Evolutionary conservation across 2,329 filamentous ascomycete genomes (phyloP).

Genomic region (Didymella exigua): DNA sequence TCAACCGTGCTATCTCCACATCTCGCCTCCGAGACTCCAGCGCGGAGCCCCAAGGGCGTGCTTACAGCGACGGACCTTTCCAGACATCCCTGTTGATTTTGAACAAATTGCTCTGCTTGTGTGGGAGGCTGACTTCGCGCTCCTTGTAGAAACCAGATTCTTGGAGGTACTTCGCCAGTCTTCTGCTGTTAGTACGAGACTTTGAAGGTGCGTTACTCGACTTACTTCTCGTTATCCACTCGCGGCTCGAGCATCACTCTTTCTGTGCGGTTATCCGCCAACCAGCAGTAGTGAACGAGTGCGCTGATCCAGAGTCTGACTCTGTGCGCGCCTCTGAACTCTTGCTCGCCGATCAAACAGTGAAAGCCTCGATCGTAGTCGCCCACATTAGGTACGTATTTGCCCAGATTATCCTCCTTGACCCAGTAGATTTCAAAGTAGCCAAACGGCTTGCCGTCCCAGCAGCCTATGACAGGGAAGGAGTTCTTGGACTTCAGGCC

Average conservation of each 20-base stretch:
- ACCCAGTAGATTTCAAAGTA: constrained; percentile 99
- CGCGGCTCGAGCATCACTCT: constrained; percentile 85
- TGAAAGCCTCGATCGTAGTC: constrained; percentile 92
- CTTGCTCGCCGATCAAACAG: constrained; percentile 87
- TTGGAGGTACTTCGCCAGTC: constrained; percentile 73
- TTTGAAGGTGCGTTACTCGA: constrained; percentile 14
- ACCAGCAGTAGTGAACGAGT: constrained; percentile 83
- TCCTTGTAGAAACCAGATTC: constrained; percentile 83
- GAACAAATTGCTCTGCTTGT: constrained; percentile 90
- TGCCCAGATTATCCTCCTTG: constrained; percentile 83
- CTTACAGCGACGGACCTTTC: constrained; percentile 48
- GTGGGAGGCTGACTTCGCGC: constrained; percentile 82
- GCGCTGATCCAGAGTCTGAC: constrained; percentile 83
- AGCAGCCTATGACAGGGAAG: constrained; percentile 90
- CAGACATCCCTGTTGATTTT: constrained; percentile 80
- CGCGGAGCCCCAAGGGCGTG: constrained; percentile 9
- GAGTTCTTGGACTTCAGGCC: constrained; percentile 73
- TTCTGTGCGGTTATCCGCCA: constrained; percentile 79
- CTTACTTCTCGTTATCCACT: constrained; percentile 87
- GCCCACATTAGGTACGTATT: constrained; percentile 67
- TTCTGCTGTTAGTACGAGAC: constrained; percentile 43
- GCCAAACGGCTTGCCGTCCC: constrained; percentile 93
- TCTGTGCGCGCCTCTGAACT: constrained; percentile 78
- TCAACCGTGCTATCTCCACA: constrained; percentile 13
- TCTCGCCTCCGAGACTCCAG: constrained; percentile 4